phyloP scores from a whole-genome alignment of 495 filamentous ascomycete genomes.

The Penicillium steckii region DNA sequence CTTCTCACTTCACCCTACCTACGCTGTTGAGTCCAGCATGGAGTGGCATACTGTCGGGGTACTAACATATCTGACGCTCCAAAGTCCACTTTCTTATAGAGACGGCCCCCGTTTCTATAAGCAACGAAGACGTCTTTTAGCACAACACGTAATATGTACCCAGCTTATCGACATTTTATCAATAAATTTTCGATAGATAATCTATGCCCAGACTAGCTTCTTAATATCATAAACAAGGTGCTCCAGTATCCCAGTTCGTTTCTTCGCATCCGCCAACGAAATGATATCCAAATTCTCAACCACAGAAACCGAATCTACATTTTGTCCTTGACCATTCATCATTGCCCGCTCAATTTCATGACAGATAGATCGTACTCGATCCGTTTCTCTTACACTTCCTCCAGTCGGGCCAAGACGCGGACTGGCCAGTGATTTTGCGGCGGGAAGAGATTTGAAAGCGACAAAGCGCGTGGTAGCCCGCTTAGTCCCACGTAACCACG shows the following conservation, averaged over 20 bases:
- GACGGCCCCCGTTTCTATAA: too few species aligned
- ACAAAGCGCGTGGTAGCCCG: constrained; percentile 42
- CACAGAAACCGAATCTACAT: constrained; percentile 22
- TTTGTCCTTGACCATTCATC: constrained; percentile 24
- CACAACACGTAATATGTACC: too few species aligned
- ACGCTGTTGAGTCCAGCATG: too few species aligned
- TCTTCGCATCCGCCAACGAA: constrained; percentile 77
- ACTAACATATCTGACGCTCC: too few species aligned
- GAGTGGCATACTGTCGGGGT: too few species aligned
- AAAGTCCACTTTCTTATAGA: too few species aligned
- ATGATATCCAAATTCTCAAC: constrained; percentile 78
- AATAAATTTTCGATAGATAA: background rate
- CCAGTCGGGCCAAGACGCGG: constrained; percentile 19
- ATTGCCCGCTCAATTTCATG: constrained; percentile 52
- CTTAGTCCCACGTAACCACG: constrained; percentile 40
- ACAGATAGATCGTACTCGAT: constrained; percentile 70
- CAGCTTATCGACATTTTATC: too few species aligned
- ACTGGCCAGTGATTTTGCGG: constrained; percentile 38
- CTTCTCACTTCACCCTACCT: too few species aligned
- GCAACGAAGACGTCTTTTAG: too few species aligned
- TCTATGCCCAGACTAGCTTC: constrained; percentile 85
- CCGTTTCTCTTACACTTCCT: constrained; percentile 58
- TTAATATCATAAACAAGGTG: constrained; percentile 82
- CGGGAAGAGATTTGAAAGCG: constrained; percentile 54
- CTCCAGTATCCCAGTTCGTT: constrained; percentile 82